A percentile compares a stretch with the other conserved stretches of the same genome.
These are phyloP conservation scores for Pulicaria dysenterica DNA, from an alignment of 129 eudicot species.

Conservation along the genomic window DNA sequence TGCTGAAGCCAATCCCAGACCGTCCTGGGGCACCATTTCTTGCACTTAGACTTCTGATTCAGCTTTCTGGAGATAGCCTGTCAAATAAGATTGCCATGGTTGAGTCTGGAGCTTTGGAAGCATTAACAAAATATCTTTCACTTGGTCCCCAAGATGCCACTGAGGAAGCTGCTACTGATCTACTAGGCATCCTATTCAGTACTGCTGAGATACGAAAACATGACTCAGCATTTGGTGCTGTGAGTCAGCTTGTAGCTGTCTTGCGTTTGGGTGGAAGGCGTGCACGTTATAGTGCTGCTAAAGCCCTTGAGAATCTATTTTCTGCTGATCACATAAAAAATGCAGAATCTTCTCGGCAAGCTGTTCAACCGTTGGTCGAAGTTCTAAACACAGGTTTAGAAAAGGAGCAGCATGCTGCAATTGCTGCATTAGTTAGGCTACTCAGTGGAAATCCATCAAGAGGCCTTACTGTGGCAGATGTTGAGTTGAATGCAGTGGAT, in stretches of 20 bases:
- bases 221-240: conserved; percentile 94
- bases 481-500: conserved; percentile 97
- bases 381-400: conserved; percentile 84
- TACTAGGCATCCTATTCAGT: conserved; percentile 83
- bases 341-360: conserved; percentile 91
- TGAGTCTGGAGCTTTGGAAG: conserved; percentile 95
- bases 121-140: conserved; percentile 91
- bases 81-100: conserved; percentile 93
- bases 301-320: conserved; percentile 90
- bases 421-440: conserved; percentile 79
- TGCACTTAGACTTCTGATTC: conserved; percentile 86
- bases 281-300: conserved; percentile 97
- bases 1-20: conserved; percentile 93
- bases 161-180: conserved; percentile 98
- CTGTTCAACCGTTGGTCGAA: conserved; percentile 96
- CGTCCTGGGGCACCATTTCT: conserved; percentile 99
- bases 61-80: conserved; percentile 73
- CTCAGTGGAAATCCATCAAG: conserved; percentile 81
- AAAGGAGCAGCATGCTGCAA: conserved; percentile 99
- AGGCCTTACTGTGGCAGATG: conserved; percentile 85
- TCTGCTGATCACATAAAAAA: conserved; percentile 94
- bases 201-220: conserved; percentile 93
- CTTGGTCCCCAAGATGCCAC: conserved; percentile 88
- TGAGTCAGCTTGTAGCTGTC: conserved; percentile 91
- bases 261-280: conserved; percentile 94